Conservation (phyloP, 306 rosid species). For the Inga oerstediana region DNA sequence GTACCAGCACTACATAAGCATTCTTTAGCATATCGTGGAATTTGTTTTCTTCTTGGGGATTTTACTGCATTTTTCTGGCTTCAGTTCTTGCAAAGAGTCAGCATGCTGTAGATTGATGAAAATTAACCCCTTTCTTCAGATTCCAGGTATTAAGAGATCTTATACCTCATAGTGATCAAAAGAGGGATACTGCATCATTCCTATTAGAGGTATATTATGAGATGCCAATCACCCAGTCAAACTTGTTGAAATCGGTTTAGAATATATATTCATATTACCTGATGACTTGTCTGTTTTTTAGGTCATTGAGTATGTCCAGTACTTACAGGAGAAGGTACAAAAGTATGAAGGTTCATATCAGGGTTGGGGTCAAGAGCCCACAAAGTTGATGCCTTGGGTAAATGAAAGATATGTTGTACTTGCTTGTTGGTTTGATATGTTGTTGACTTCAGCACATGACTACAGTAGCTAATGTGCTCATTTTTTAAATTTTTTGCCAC, state of each 20-base stretch:
- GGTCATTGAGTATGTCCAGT: conserved; percentile 96
- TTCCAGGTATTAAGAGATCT: conserved; percentile 99
- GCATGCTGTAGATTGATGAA: conserved; percentile 31
- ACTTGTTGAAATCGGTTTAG: conserved; percentile 11
- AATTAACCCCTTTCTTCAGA: conserved; percentile 53
- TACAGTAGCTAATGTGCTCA: not conserved
- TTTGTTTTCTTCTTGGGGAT: not conserved
- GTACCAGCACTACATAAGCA: not conserved
- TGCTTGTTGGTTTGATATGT: not conserved
- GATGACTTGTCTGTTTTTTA: conserved; percentile 34
- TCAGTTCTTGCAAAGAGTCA: conserved; percentile 21
- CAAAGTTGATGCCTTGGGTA: conserved; percentile 98
- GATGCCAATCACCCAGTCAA: not conserved
- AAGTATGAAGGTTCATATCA: conserved; percentile 88
- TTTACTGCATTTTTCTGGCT: conserved; percentile 3
- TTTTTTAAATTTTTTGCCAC: not conserved
- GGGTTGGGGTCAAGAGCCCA: conserved; percentile 87
- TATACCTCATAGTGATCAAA: conserved; percentile 94
- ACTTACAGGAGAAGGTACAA: conserved; percentile 84
- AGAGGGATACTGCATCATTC: conserved; percentile 96
- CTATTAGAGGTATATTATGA: conserved; percentile 73
- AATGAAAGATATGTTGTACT: conserved; percentile 22
- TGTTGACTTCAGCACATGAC: conserved; percentile 7
- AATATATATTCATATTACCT: not conserved
- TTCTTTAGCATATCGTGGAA: not conserved